Evolutionary conservation across 2,329 filamentous ascomycete genomes (phyloP), one percentile per base, ranked within the genome.

Genomic region (Huntiella omanensis): DNA sequence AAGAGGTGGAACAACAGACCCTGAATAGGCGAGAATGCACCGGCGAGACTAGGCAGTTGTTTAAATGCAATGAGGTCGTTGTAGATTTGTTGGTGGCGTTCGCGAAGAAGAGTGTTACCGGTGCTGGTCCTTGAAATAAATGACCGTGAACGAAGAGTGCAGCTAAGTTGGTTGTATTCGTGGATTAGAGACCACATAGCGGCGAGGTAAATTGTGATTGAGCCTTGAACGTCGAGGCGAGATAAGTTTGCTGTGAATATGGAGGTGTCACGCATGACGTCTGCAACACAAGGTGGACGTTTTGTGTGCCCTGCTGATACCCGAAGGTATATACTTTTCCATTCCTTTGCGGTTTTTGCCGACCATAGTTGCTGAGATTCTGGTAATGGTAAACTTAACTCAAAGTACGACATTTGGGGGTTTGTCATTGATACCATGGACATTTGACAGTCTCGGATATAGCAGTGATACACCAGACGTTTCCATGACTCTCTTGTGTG

Each of bases 361-460:
- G 73, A 67, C 80, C 80, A 86, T 2, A 85, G 57, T 10, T 70
- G 65, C 46, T 69, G 66, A 0, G 72, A 63, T 50, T 71, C 71
- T 0, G 80, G 80, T 0, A 85, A 58, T 1, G 78, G 77, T 2
- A 83, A 60, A 3, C 72, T 72, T 42, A 84, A 61, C 54, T 84
- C 80, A 0, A 76, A 68, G 54, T 82, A 84, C 0, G 78, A 80
- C 52, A 83, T 73, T 15, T 75, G 62, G 0, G 77, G 75, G 49
- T 71, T 77, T 16, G 71, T 74, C 46, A 80, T 64, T 3, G 80
- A 66, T 1, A 75, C 73, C 62, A 84, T 78, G 2, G 80, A 81
- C 3, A 71, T 67, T 50, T 82, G 75, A 0, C 75, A 67, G 54
- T 84, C 80, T 48, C 77, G 69, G 4, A 78, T 59, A 52, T 80